Evolutionary conservation across 2,329 filamentous ascomycete species (phyloP).

Genomic region (Hymenoscyphus occultus): DNA sequence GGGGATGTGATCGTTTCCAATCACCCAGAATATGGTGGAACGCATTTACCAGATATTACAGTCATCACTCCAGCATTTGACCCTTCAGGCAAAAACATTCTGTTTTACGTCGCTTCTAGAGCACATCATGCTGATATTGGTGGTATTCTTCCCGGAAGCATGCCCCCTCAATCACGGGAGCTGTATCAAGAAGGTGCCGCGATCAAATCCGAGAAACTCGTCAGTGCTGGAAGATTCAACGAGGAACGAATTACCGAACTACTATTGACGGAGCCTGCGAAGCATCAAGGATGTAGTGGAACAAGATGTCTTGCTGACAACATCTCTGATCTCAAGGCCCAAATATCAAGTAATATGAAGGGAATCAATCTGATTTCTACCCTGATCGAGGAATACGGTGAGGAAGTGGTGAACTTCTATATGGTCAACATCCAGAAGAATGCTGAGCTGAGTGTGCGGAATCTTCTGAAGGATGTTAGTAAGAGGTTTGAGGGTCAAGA

Average conservation of each 20-base stretch:
- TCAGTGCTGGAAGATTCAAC: constrained; percentile 74
- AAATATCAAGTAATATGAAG: constrained; percentile 83
- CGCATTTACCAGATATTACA: constrained; percentile 80
- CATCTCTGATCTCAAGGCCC: constrained; percentile 80
- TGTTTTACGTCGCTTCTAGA: constrained; percentile 32
- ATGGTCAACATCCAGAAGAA: constrained; percentile 82
- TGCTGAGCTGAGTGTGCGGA: constrained; percentile 71
- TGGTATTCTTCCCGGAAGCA: constrained; percentile 76
- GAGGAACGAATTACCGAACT: constrained; percentile 68
- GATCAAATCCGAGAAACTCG: constrained; percentile 67
- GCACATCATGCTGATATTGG: constrained; percentile 85
- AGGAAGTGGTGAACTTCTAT: constrained; percentile 75
- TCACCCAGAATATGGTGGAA: constrained; percentile 80
- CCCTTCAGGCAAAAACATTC: constrained; percentile 47
- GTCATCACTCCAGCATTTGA: constrained; percentile 78
- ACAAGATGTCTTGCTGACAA: constrained; percentile 80
- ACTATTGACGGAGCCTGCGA: constrained; percentile 69
- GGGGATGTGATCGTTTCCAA: constrained; percentile 83
- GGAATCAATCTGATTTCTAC: constrained; percentile 74
- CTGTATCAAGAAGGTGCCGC: constrained; percentile 63
- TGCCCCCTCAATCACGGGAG: constrained; percentile 72
- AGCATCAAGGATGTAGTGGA: constrained; percentile 72
- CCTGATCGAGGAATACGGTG: constrained; percentile 74
- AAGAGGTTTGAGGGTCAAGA: constrained; percentile 66
- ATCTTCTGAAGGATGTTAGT: constrained; percentile 69